phyloP scores from a whole-genome alignment of 2,329 filamentous ascomycete species.

The Sphaerulina musiva region DNA sequence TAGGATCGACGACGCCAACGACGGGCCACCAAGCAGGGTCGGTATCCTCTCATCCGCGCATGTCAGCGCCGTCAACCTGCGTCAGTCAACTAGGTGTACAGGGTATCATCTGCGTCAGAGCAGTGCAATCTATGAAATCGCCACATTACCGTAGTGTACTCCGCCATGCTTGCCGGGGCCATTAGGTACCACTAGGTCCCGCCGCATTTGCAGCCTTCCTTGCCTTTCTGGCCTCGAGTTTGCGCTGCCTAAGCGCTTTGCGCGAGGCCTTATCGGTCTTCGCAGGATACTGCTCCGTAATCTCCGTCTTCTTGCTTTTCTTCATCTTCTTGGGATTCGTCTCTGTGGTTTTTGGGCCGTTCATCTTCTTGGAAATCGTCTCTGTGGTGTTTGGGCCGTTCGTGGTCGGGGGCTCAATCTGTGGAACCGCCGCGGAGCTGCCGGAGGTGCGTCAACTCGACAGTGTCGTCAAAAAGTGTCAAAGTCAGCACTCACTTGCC shows the following conservation, averaged over 20 bases:
- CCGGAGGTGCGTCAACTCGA: not conserved
- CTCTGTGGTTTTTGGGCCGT: not conserved
- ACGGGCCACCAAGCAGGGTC: not conserved
- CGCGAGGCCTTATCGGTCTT: not conserved
- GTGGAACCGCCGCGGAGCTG: not conserved
- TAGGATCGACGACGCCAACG: not conserved
- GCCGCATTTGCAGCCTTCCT: not conserved
- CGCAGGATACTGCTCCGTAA: not conserved
- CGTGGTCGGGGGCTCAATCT: not conserved
- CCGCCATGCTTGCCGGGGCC: not conserved
- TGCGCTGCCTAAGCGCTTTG: not conserved
- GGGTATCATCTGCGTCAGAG: not conserved
- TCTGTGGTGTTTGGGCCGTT: not conserved
- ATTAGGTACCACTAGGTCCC: not conserved
- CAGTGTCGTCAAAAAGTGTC: not conserved
- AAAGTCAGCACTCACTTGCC: not conserved
- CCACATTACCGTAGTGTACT: not conserved
- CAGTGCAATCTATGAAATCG: not conserved
- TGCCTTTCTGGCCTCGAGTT: not conserved
- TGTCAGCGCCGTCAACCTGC: not conserved
- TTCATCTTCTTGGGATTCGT: not conserved
- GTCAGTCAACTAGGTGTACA: conserved; percentile 1
- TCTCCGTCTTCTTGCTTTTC: not conserved
- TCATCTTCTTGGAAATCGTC: not conserved
- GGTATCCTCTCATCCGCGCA: not conserved